Base-by-base conservation (phyloP, 2,329 filamentous ascomycete genomes). In the Mycocentrospora acerina region DNA sequence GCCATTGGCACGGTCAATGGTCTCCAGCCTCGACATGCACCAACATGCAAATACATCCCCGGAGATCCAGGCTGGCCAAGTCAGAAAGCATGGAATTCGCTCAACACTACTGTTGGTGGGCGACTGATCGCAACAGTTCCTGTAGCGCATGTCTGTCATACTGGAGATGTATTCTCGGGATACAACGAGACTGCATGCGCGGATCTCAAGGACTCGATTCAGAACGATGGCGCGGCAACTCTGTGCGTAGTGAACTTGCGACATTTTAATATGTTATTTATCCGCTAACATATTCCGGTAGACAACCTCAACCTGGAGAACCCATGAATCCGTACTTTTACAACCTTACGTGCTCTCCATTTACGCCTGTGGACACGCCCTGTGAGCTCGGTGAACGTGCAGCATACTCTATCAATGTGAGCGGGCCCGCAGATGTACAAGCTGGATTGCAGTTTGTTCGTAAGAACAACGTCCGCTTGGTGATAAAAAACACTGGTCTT, bases 251-350 rank as follows among this genome's bases (percentile, higher is more conserved):
- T n/a, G n/a, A n/a, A n/a, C n/a, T n/a, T n/a, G n/a, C n/a, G n/a
- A n/a, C n/a, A n/a, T 22, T 22, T 9, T 22, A 9, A 22, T 22
- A n/a, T 9, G 19, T 22, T 22, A 22, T 22, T 22, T 9, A 22
- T 6, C 19, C 5, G 19, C 19, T 6, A 6, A 22, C 5, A 22
- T 22, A n/a, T n/a, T n/a, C n/a, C n/a, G n/a, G n/a, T n/a, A n/a
- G n/a, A n/a, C n/a, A n/a, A n/a, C 63, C 63, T 6, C 53, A 53
- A 9, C 64, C 70, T 2, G 67, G 64, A 1, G 70, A 66, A 0
- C 36, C 69, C 10, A 71, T 71, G 67, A 35, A 62, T 69, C 37
- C 68, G 67, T 7, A 10, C 8, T 40, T 36, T 24, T 25, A 27
- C 12, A 47, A 46, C 19, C 15, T 29, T 2, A 39, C 26, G 19